Conservation (phyloP, 108 stramenopile species). For the Mediolabrus comicus region DNA sequence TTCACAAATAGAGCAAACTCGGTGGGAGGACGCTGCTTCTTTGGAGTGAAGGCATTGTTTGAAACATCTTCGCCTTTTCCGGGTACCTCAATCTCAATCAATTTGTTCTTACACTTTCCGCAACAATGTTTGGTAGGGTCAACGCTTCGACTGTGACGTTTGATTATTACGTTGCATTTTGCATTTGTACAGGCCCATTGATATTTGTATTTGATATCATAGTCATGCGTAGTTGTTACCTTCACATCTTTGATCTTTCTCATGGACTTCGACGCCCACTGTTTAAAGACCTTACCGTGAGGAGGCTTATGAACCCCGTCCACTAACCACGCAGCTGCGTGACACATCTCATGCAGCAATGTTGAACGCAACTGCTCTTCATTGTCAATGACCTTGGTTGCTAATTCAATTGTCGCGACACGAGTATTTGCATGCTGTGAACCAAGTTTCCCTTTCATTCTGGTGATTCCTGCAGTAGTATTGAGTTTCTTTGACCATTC, state of each 20-base stretch:
- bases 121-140: slow-evolving; percentile 62
- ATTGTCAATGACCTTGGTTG: slow-evolving; percentile 84
- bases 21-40: slow-evolving; percentile 48
- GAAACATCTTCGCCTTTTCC: slow-evolving; percentile 16
- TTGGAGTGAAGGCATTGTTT: slow-evolving; percentile 41
- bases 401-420: slow-evolving; percentile 79
- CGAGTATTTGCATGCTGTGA: slow-evolving; percentile 13
- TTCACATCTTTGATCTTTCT: slow-evolving; percentile 55
- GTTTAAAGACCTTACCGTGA: slow-evolving; percentile 79
- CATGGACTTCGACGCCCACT: slow-evolving; percentile 86
- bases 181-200: slow-evolving; percentile 68
- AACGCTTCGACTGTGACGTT: slow-evolving; percentile 75
- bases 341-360: slow-evolving; percentile 94
- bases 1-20: slow-evolving; percentile 75
- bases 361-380: slow-evolving; percentile 76
- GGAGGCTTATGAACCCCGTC: slow-evolving; percentile 84
- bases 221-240: slow-evolving; percentile 83
- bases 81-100: slow-evolving; percentile 70
- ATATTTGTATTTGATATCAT: slow-evolving; percentile 78
- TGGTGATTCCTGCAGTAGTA: slow-evolving; percentile 87
- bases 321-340: slow-evolving; percentile 92
- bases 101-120: slow-evolving; percentile 59
- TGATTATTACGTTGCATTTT: slow-evolving; percentile 50
- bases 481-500: slow-evolving; percentile 81
- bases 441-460: slow-evolving; percentile 41